Conservation (phyloP, 352 stramenopile species). For the Globisporangium takayamanum region DNA sequence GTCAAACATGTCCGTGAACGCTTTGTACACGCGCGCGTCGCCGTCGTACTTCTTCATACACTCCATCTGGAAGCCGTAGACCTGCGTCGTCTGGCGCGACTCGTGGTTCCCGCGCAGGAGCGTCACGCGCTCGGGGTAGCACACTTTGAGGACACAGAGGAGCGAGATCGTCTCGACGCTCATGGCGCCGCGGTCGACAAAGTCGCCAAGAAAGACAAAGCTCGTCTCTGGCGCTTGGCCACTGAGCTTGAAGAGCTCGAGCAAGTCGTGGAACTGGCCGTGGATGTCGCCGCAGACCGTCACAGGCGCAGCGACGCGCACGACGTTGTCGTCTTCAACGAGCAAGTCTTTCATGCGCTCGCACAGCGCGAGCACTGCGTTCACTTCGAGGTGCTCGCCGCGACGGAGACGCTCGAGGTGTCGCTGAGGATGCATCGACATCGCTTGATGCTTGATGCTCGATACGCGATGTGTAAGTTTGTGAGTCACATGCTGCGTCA, state of each 20-base stretch:
- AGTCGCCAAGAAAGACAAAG: constrained; percentile 97
- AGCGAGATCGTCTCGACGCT: constrained; percentile 92
- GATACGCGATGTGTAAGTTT: too few species aligned
- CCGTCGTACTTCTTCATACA: constrained; percentile 84
- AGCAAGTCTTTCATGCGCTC: constrained; percentile 65
- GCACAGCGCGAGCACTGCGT: constrained; percentile 48
- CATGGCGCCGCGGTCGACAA: constrained; percentile 95
- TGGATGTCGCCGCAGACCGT: constrained; percentile 93
- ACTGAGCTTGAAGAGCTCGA: constrained; percentile 90
- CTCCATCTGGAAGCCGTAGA: constrained; percentile 83
- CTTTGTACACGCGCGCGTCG: constrained; percentile 65
- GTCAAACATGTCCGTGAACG: constrained; percentile 77
- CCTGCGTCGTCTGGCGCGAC: constrained; percentile 71
- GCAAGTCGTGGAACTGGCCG: constrained; percentile 96
- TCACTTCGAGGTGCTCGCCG: constrained; percentile 48
- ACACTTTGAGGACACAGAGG: constrained; percentile 84
- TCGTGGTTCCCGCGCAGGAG: constrained; percentile 96
- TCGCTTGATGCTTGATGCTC: background rate
- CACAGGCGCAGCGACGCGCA: constrained; percentile 69
- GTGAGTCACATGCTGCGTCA: too few species aligned
- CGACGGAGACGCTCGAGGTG: constrained; percentile 60
- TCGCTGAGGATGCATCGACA: constrained; percentile 26
- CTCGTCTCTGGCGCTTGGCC: constrained; percentile 81
- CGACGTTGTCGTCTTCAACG: constrained; percentile 78
- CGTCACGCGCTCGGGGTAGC: constrained; percentile 89